These are phyloP conservation scores for Yamadazyma insecticola DNA, from an alignment of 805 yeast species.

Conservation along the genomic window DNA sequence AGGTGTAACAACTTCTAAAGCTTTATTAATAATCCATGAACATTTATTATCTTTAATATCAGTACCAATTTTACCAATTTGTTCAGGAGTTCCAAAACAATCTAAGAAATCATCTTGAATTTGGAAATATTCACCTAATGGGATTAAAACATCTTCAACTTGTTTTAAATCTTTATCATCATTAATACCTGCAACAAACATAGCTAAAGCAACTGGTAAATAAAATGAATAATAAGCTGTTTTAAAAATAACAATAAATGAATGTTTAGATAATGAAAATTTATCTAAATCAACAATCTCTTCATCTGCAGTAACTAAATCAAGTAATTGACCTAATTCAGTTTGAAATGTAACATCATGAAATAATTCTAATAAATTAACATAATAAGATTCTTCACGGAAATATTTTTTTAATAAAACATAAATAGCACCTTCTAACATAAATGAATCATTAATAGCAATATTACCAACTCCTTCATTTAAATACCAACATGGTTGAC, in stretches of 20 bases:
- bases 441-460: constrained; percentile 96
- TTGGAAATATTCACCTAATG: constrained; percentile 97
- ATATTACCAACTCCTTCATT: constrained; percentile 77
- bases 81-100: constrained; percentile 95
- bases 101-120: constrained; percentile 97
- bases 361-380: constrained; percentile 86
- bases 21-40: constrained; percentile 95
- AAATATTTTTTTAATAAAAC: constrained; percentile 84
- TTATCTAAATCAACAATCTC: constrained; percentile 84
- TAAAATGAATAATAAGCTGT: constrained; percentile 98
- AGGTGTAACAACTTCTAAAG: constrained; percentile 69
- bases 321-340: constrained; percentile 93
- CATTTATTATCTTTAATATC: constrained; percentile 98
- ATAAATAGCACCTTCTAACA: constrained; percentile 94
- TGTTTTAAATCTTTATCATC: constrained; percentile 76
- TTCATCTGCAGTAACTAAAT: constrained; percentile 95
- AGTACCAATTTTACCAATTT: constrained; percentile 97
- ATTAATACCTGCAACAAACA: constrained; percentile 83
- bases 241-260: constrained; percentile 92
- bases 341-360: constrained; percentile 98
- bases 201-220: constrained; percentile 94
- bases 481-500: constrained; percentile 97
- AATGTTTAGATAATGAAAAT: constrained; percentile 84
- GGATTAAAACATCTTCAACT: constrained; percentile 81
- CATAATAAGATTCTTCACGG: constrained; percentile 75